A percentile compares a stretch with the other conserved stretches of the same genome.
phyloP scores from a whole-genome alignment of 306 rosid genomes.

The Vigna reflexopilosa region DNA sequence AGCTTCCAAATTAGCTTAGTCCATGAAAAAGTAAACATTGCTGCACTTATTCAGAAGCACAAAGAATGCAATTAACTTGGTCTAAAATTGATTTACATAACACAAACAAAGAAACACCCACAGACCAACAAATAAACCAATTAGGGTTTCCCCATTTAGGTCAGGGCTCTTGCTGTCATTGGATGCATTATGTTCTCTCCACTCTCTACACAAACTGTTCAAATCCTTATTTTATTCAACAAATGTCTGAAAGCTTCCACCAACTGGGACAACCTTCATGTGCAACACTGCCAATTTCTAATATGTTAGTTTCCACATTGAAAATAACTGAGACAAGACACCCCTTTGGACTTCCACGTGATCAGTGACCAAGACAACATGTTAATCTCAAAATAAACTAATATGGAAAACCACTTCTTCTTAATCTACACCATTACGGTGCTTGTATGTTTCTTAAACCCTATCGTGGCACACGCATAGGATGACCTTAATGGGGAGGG shows the following conservation, averaged over 20 bases:
- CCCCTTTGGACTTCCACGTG: conserved; percentile 54
- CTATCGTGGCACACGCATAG: conserved; percentile 32
- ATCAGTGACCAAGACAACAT: conserved; percentile 41
- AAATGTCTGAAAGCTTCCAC: conserved; percentile 50
- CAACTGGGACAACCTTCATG: conserved; percentile 53
- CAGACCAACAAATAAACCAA: conserved; percentile 23
- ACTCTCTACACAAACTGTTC: conserved; percentile 47
- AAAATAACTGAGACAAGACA: conserved; percentile 45
- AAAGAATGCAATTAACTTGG: not conserved
- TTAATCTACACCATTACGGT: conserved; percentile 26
- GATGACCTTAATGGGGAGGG: conserved; percentile 36
- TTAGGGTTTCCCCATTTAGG: not conserved
- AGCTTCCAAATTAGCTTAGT: not conserved
- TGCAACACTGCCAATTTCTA: conserved; percentile 56
- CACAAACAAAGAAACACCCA: conserved; percentile 12
- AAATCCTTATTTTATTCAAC: conserved; percentile 35
- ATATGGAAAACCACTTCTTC: conserved; percentile 12
- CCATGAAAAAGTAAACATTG: not conserved
- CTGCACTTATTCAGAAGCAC: not conserved
- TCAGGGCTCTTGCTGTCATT: conserved; percentile 28
- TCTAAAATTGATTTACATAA: conserved; percentile 25
- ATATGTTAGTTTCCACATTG: conserved; percentile 42
- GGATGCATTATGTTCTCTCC: conserved; percentile 55
- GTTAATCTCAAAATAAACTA: conserved; percentile 33
- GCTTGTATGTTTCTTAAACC: conserved; percentile 47